Evolutionary conservation across 345 rosid species (phyloP), one percentile per base, ranked within the genome.

Genomic region (Sonneratia caseolaris): DNA sequence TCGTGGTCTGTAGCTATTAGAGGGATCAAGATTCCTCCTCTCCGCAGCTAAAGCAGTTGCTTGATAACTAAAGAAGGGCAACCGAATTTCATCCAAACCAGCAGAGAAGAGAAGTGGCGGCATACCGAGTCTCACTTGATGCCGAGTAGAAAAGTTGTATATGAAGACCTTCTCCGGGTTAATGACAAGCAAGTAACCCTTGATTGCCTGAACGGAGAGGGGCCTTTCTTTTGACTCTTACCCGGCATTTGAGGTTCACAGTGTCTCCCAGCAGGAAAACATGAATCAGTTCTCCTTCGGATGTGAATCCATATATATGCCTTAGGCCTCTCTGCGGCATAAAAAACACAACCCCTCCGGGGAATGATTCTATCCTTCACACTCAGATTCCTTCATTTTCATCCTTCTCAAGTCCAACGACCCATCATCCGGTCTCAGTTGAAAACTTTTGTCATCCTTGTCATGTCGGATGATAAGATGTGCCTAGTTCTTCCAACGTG

Each of bases 391-490:
- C 78, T 87, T 84, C 35, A 95, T 72, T 76, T 83, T 92, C 98
- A 92, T 95, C 82, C 75, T 90, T 81, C 94, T 87, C 77, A 92
- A 86, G 56, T 92, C 96, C 76, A 95, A 68, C 14, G 98, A 95
- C 38, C 99, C 97, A n/a, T 97, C 96, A 72, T n/a, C 99, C 98
- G 21, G 78, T 84, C 75, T 92, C 92, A 0, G 97, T 92, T 88
- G 67, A 82, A 88, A 71, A 90, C 96, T 57, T 72, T 79, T 32
- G 92, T 84, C 73, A 74, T 86, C 40, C 98, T 91, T 42, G 86
- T 80, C 18, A 76, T 76, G 82, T 90, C 94, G 0, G 88, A 53
- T 0, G 96, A 84, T 68, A 92, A 72, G 68, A 95, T 79, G 76
- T 92, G 90, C 81, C 87, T 82, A 64, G 78, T 80, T 70, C 97